A percentile compares a stretch with the other conserved stretches of the same genome.
Conservation (phyloP, 2,329 filamentous ascomycete genomes). For the Pleurostoma richardsiae region DNA sequence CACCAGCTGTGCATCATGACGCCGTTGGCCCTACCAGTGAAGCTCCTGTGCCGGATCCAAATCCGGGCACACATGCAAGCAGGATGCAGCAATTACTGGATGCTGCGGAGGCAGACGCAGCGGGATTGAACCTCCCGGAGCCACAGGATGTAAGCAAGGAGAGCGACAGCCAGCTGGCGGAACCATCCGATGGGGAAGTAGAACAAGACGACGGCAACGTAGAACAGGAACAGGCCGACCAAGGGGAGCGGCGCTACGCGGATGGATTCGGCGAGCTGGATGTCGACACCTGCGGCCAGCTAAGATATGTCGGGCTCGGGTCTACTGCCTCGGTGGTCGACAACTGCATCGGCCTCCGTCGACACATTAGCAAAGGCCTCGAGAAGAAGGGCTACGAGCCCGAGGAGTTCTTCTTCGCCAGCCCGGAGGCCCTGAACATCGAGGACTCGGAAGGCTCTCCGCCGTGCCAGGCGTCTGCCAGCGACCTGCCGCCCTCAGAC, state of each 20-base stretch:
- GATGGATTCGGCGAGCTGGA: background rate
- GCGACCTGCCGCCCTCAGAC: background rate
- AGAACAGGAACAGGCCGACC: background rate
- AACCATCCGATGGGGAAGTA: background rate
- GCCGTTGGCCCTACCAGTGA: background rate
- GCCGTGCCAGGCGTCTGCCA: background rate
- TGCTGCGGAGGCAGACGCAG: background rate
- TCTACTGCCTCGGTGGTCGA: background rate
- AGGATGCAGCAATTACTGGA: background rate
- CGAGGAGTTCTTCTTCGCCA: background rate
- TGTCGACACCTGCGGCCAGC: background rate
- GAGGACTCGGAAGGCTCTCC: background rate
- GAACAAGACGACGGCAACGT: background rate
- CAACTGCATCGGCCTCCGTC: background rate
- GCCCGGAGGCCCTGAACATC: background rate
- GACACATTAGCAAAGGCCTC: background rate
- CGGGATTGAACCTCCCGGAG: background rate
- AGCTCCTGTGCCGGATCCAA: background rate
- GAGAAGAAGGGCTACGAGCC: background rate
- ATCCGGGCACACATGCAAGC: background rate
- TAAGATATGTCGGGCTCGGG: background rate
- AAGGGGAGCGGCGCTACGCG: background rate
- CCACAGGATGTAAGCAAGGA: background rate
- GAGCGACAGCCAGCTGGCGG: background rate
- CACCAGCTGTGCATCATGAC: background rate